Percentiles rank a stretch among this genome's conserved stretches.
phyloP scores from a whole-genome alignment of 2,329 filamentous ascomycete genomes.

The Trichoderma lentiforme region DNA sequence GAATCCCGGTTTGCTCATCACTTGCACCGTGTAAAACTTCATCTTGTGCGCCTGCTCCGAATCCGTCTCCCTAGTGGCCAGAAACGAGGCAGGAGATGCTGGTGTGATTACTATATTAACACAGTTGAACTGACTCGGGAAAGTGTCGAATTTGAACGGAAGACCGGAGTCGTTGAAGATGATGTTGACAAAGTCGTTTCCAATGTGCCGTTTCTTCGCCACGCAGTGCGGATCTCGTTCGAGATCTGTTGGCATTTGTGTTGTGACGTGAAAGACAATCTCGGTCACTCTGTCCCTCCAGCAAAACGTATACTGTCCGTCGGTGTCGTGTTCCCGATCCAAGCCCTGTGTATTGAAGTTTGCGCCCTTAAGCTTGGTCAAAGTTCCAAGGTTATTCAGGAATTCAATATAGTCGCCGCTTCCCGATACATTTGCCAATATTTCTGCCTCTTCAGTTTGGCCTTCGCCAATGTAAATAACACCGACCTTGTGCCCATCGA shows the following conservation, averaged over 20 bases:
- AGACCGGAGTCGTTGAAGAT: conserved; percentile 96
- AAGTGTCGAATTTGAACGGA: conserved; percentile 84
- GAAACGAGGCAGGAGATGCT: conserved; percentile 73
- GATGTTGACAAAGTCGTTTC: conserved; percentile 97
- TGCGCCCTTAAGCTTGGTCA: conserved; percentile 76
- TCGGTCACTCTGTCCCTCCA: conserved; percentile 96
- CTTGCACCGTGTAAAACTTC: conserved; percentile 81
- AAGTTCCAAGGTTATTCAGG: conserved; percentile 73
- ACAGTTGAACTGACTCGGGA: conserved; percentile 93
- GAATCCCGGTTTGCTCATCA: conserved; percentile 84
- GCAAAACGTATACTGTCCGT: conserved; percentile 85
- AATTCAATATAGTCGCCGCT: conserved; percentile 87
- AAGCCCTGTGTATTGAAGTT: conserved; percentile 92
- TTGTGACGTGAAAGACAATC: conserved; percentile 92
- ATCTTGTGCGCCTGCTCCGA: conserved; percentile 37
- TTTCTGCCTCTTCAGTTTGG: conserved; percentile 78
- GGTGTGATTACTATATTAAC: conserved; percentile 96
- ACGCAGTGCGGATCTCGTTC: conserved; percentile 72
- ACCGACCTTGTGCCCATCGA: conserved; percentile 94
- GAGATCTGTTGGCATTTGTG: conserved; percentile 91
- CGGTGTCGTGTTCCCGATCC: conserved; percentile 70
- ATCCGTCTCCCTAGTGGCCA: conserved; percentile 54
- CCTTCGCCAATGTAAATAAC: conserved; percentile 89
- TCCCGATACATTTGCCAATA: conserved; percentile 81
- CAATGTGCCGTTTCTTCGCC: conserved; percentile 90